phyloP scores from a whole-genome alignment of 1,139 yeast species.

The Geotrichum cucujoidarum region DNA sequence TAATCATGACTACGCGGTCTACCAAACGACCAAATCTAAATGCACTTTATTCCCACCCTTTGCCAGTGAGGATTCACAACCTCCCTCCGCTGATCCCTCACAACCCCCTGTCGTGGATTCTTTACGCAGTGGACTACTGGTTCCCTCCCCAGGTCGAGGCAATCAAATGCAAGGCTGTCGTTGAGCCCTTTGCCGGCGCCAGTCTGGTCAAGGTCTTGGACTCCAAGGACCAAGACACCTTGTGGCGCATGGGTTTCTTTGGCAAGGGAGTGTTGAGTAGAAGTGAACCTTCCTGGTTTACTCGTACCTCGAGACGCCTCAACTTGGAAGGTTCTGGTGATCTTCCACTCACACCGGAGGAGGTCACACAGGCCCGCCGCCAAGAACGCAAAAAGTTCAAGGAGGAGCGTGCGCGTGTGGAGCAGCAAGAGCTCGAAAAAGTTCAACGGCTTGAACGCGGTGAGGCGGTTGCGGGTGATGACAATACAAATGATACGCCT shows the following conservation, averaged over 20 bases:
- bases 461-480: constrained; percentile 29
- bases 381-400: constrained; percentile 71
- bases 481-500: constrained; percentile 21
- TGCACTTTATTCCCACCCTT: constrained; percentile 38
- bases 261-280: constrained; percentile 90
- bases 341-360: constrained; percentile 53
- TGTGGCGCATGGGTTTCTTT: constrained; percentile 88
- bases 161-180: constrained; percentile 13
- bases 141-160: constrained; percentile 15
- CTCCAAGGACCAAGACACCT: constrained; percentile 45
- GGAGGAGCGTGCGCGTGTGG: constrained; percentile 42
- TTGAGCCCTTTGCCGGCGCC: constrained; percentile 28
- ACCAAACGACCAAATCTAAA: constrained; percentile 32
- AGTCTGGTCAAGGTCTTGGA: constrained; percentile 42
- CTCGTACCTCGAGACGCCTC: constrained; percentile 55
- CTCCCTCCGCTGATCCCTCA: constrained; percentile 38
- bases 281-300: constrained; percentile 87
- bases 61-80: constrained; percentile 46
- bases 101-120: constrained; percentile 37
- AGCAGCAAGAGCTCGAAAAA: constrained; percentile 33
- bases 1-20: constrained; percentile 15
- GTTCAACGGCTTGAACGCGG: constrained; percentile 23
- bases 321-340: constrained; percentile 39
- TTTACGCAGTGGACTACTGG: constrained; percentile 34
- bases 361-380: constrained; percentile 68